Evolutionary conservation across 2,329 filamentous ascomycete species (phyloP), one percentile per base, ranked within the genome.

Genomic region (Hypomyces perniciosus): DNA sequence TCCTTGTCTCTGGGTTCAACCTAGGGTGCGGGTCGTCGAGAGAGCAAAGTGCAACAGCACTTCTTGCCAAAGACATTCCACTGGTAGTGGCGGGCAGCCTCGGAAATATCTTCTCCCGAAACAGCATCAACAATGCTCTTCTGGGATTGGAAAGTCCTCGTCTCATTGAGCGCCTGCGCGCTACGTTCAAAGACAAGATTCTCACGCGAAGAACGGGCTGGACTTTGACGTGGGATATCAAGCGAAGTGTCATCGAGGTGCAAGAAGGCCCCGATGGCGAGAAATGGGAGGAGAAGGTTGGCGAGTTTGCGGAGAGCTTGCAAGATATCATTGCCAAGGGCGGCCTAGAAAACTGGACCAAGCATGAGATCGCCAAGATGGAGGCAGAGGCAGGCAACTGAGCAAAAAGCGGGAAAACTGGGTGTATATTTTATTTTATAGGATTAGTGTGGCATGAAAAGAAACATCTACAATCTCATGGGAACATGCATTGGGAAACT

Each of bases 1-100:
- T 96, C 49, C 79, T 96, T 1, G 90, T 96, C 0, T 72, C 84
- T 0, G 90, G 90, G 31, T 93, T 84, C 74, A 95, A 95, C 73
- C 96, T 96, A 63, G 92, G 92, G 44, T 90, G 84, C 58, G 90
- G 90, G 13, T 82, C 76, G 51, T 90, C 84, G 1, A 75, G 91
- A 49, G 91, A 96, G 67, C 66, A 96, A 67, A 90, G 51, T 5
- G 91, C 91, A 0, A 96, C 92, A 0, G 86, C 90, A 0, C 86
- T 95, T 50, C 74, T 95, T 1, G 89, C 90, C 12, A 89, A 85
- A 69, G 69, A 85, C 58, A 91, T 95, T 52, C 86, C 85, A 0
- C 79, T 95, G 2, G 88, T 95, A 1, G 83, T 95, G 0, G 78
- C 86, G 0, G 88, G 86, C 44, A 90, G 84, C 69, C 91, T 95